phyloP scores from a whole-genome alignment of 208 protist species.

The Leishmania guyanensis region DNA sequence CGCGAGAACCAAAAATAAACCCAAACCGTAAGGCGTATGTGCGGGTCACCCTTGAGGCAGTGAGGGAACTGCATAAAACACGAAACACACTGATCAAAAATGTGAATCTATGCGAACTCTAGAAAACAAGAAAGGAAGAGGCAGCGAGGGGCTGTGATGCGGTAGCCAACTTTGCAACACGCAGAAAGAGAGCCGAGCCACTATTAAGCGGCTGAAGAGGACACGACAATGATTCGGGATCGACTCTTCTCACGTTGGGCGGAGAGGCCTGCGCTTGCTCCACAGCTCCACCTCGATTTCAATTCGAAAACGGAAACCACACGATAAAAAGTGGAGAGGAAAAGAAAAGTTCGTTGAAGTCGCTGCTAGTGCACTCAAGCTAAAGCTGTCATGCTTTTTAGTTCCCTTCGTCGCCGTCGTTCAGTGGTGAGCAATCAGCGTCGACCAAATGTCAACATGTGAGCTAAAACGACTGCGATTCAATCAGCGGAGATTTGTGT shows the following conservation, averaged over 20 bases:
- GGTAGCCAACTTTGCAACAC: not conserved
- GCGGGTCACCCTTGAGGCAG: not conserved
- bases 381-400: not conserved
- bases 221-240: not conserved
- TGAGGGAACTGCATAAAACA: not conserved
- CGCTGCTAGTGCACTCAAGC: not conserved
- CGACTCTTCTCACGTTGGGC: not conserved
- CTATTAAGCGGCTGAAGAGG: not conserved
- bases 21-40: not conserved
- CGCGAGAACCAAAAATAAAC: not conserved
- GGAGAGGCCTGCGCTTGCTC: not conserved
- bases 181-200: not conserved
- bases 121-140: not conserved
- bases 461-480: not conserved
- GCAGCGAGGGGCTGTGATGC: not conserved
- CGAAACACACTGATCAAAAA: not conserved
- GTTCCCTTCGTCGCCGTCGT: not conserved
- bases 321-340: not conserved
- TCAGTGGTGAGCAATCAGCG: not conserved
- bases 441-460: not conserved
- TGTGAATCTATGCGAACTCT: constrained; percentile 5
- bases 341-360: not conserved
- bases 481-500: not conserved
- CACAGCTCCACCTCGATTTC: not conserved
- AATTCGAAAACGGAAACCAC: not conserved